Conservation (phyloP, 2,329 filamentous ascomycete genomes). For the Kalmusia sp. region DNA sequence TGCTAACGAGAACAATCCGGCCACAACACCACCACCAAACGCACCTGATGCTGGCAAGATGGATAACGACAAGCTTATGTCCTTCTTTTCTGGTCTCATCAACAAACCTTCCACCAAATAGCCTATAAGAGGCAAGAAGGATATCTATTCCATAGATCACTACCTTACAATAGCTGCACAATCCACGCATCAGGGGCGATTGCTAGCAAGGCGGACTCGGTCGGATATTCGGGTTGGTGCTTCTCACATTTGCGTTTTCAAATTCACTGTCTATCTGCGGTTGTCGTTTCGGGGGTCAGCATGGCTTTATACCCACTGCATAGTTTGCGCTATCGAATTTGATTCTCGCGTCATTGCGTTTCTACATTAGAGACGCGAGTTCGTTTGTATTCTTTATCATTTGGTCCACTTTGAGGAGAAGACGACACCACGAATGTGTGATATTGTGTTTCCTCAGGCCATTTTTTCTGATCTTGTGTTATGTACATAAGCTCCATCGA, state of each 20-base stretch:
- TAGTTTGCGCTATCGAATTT: slow-evolving; percentile 15
- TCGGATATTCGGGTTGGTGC: background rate
- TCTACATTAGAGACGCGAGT: too few species aligned
- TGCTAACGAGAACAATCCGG: slow-evolving; percentile 30
- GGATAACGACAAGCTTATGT: slow-evolving; percentile 49
- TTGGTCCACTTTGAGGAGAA: too few species aligned
- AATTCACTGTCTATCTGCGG: slow-evolving; percentile 6
- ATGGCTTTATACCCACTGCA: slow-evolving; percentile 32
- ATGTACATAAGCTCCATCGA: too few species aligned
- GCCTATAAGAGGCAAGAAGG: too few species aligned
- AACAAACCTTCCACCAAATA: slow-evolving; percentile 36
- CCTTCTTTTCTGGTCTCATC: slow-evolving; percentile 49
- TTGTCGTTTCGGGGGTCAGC: slow-evolving; percentile 14
- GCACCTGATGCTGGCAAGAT: slow-evolving; percentile 39
- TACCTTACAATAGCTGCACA: too few species aligned
- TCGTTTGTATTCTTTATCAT: too few species aligned
- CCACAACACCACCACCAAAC: slow-evolving; percentile 28
- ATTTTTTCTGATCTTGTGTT: too few species aligned
- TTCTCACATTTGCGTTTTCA: background rate
- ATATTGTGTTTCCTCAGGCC: too few species aligned
- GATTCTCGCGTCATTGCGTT: slow-evolving; percentile 8
- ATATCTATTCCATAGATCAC: too few species aligned
- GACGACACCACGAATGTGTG: too few species aligned
- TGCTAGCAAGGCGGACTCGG: background rate
- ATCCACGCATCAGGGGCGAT: background rate